Base-by-base conservation (phyloP, 1,139 yeast species). In the Kluyveromyces marxianus region DNA sequence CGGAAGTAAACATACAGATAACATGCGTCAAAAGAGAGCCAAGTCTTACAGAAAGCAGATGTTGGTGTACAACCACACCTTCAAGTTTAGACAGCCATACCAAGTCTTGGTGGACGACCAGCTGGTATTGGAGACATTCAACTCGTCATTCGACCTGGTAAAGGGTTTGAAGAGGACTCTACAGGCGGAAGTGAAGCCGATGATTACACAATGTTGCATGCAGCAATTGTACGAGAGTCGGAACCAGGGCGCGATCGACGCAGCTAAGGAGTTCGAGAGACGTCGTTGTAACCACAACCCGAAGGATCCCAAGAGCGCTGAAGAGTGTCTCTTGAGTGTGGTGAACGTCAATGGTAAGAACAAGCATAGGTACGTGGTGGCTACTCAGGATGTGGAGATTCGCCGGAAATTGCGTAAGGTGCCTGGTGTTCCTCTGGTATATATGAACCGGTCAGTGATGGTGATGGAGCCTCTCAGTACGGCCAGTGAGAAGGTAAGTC, bases 161-260 rank as follows among this genome's bases (percentile, higher is more conserved):
- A 85, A 84, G 59, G 96, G 94, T n/a, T 69, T 92, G 37, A 72
- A 77, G 48, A 72, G 95, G 52, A 88, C 96, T 0, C 70, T 90
- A 7, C 97, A 90, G 62, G 87, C 83, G 4, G 90, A 85, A 58
- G 77, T 83, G 40, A 92, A 92, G 61, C 88, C 89, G n/a, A 79
- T 92, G 95, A 85, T 94, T 45, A 88, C 98, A 1, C 98, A 92
- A 66, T 94, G 98, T 61, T 86, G 96, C 57, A 87, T 94, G 74
- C 88, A 88, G 62, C 83, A 86, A 27, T 69, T 92, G 34, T 94
- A 92, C 63, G 74, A 75, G 42, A 72, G 84, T 7, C 76, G 79
- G 28, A 77, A 87, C 57, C 88, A 85, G 57, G 69, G 67, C 3
- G 95, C 95, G 2, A 87, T 92, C 46, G 83, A 76, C 32, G 59